Conservation (phyloP, 345 rosid species). For the Syzygium oleosum region DNA sequence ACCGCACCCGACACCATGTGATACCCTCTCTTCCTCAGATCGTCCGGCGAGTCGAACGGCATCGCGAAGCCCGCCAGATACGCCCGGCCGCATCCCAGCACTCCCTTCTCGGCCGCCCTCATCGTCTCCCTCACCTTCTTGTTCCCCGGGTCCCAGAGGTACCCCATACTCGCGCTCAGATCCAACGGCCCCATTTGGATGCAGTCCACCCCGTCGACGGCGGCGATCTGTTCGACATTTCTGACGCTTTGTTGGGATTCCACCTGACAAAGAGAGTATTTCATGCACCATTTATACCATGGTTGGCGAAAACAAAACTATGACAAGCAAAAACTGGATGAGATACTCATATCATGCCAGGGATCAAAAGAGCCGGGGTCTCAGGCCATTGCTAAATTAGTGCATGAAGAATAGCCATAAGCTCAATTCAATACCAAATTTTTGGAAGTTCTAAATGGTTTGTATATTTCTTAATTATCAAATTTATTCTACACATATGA, state of each 20-base stretch:
- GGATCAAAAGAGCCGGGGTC: not conserved
- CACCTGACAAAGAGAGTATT: constrained; percentile 12
- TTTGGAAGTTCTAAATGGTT: not conserved
- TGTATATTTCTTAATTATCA: not conserved
- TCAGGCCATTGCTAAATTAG: not conserved
- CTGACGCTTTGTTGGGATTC: constrained; percentile 65
- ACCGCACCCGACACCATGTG: constrained; percentile 70
- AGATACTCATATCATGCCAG: not conserved
- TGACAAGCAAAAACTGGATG: not conserved
- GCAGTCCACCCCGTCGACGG: constrained; percentile 85
- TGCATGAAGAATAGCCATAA: not conserved
- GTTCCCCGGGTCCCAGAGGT: constrained; percentile 88
- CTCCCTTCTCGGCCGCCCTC: constrained; percentile 62
- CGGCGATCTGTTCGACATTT: constrained; percentile 63
- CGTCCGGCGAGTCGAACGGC: constrained; percentile 58
- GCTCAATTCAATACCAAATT: not conserved
- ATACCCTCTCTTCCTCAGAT: constrained; percentile 54
- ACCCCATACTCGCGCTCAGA: constrained; percentile 83
- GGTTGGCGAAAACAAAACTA: not conserved
- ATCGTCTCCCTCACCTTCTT: constrained; percentile 71
- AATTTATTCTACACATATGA: not conserved
- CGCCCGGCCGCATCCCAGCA: constrained; percentile 47
- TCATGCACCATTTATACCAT: not conserved
- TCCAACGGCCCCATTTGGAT: constrained; percentile 95
- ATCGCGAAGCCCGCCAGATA: constrained; percentile 59